phyloP scores from a whole-genome alignment of 495 filamentous ascomycete species.

The Talaromyces nanjingensis region DNA sequence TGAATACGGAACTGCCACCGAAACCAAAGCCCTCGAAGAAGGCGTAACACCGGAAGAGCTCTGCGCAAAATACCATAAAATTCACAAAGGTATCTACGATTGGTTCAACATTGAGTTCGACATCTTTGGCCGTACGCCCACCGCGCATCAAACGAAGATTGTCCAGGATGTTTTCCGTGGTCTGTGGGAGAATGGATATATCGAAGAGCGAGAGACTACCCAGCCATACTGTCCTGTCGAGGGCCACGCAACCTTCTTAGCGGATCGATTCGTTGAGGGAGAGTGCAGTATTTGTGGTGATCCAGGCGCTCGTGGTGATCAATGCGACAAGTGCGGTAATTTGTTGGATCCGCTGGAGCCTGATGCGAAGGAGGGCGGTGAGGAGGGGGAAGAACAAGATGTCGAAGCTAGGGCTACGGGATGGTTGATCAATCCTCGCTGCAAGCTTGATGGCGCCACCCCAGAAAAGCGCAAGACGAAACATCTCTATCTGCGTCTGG shows the following conservation, averaged over 20 bases:
- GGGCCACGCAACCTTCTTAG: conserved; percentile 75
- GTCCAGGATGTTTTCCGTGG: conserved; percentile 78
- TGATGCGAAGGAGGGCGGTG: neutral
- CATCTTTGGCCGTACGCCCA: conserved; percentile 77
- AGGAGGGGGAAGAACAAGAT: conserved; percentile 7
- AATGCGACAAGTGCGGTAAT: conserved; percentile 82
- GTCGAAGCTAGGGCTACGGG: conserved; percentile 11
- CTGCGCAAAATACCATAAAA: conserved; percentile 77
- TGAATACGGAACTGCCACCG: conserved; percentile 83
- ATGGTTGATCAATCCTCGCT: conserved; percentile 43
- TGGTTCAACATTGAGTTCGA: conserved; percentile 87
- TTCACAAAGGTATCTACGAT: conserved; percentile 79
- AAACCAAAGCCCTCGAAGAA: conserved; percentile 68
- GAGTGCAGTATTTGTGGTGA: conserved; percentile 76
- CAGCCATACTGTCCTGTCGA: conserved; percentile 77
- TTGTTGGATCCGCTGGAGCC: conserved; percentile 64
- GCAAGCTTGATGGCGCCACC: conserved; percentile 77
- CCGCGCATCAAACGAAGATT: conserved; percentile 75
- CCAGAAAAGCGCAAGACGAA: conserved; percentile 66
- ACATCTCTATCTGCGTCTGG: conserved; percentile 71
- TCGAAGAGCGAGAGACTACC: conserved; percentile 66
- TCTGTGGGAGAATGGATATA: conserved; percentile 70
- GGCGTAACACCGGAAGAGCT: conserved; percentile 63
- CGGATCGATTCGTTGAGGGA: conserved; percentile 91
- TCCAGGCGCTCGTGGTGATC: conserved; percentile 73